Conservation (phyloP, 306 rosid genomes). For the Trichosanthes truncata region DNA sequence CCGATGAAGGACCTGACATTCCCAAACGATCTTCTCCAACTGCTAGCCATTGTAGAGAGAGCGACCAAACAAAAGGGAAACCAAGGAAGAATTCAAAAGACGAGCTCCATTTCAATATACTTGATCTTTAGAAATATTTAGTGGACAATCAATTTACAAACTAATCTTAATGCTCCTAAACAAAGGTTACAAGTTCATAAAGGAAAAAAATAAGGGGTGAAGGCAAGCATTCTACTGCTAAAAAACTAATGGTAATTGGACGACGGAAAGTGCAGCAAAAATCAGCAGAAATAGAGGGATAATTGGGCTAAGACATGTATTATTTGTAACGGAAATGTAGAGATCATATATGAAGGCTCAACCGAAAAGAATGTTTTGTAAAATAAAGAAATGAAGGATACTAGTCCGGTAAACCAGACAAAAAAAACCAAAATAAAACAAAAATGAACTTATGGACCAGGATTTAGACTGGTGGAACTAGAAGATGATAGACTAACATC, state of each 20-base stretch:
- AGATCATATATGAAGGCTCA: not conserved
- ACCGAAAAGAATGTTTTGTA: not conserved
- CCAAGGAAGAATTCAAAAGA: not conserved
- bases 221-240: too few relatives aligned
- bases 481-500: not conserved
- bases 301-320: not conserved
- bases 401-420: not conserved
- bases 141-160: not conserved
- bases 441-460: not conserved
- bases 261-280: not conserved
- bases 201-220: too few relatives aligned
- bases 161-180: not conserved
- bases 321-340: not conserved
- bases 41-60: slow-evolving; percentile 30
- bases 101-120: not conserved
- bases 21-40: slow-evolving; percentile 71
- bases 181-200: not conserved
- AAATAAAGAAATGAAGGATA: not conserved
- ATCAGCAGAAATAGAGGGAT: not conserved
- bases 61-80: not conserved
- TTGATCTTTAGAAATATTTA: not conserved
- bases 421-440: not conserved
- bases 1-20: slow-evolving; percentile 60
- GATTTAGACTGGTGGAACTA: not conserved
- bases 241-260: too few relatives aligned